A percentile compares a stretch with the other conserved stretches of the same genome.
Conservation (phyloP, 305 asterid genomes). For the Ilex paraguariensis region DNA sequence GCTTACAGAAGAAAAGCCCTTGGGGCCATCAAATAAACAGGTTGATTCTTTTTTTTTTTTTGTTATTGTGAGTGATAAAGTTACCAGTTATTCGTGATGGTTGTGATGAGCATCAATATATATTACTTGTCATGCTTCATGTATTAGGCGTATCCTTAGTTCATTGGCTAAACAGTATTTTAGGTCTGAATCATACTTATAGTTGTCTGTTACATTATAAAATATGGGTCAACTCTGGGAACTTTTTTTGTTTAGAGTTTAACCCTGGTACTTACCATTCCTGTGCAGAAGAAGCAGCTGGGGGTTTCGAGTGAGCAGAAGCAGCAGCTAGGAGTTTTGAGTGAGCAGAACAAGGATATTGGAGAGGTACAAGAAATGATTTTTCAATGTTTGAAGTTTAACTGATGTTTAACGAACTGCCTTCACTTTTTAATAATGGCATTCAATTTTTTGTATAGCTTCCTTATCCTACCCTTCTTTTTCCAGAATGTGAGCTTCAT, state of each 20-base stretch:
- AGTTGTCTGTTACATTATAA: no score
- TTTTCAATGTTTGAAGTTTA: not conserved
- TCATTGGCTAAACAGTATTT: no score
- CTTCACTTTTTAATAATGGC: no score
- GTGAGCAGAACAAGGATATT: constrained; percentile 28
- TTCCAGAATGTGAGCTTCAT: no score
- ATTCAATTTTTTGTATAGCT: no score
- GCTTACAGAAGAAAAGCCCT: constrained; percentile 33
- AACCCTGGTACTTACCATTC: constrained; percentile 3
- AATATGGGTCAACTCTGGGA: no score
- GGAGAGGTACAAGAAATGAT: constrained; percentile 41
- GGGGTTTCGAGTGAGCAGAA: constrained; percentile 16
- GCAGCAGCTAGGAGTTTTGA: constrained; percentile 26
- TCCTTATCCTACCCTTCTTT: no score
- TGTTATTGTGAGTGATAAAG: not conserved
- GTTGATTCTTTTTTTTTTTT: constrained; percentile 27
- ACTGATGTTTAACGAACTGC: not conserved
- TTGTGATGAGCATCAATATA: no score
- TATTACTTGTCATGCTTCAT: no score
- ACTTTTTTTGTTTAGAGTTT: constrained; percentile 1
- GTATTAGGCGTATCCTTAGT: no score
- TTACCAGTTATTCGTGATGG: no score
- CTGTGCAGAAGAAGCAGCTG: constrained; percentile 13
- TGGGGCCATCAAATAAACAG: constrained; percentile 48
- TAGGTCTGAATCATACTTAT: no score